phyloP scores from a whole-genome alignment of 345 rosid genomes.

The Salix viminalis region DNA sequence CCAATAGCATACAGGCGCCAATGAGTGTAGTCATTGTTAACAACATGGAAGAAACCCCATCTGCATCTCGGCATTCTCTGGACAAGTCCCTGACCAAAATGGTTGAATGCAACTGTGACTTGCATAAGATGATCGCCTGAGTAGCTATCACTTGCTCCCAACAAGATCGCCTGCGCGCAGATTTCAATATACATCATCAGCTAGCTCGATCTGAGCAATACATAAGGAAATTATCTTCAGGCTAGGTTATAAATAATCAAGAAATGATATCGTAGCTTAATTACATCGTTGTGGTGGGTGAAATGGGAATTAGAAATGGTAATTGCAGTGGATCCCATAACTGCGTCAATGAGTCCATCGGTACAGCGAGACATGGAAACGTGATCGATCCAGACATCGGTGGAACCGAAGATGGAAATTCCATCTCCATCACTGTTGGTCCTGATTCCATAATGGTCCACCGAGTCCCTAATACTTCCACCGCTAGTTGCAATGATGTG shows the following conservation, averaged over 20 bases:
- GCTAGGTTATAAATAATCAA: too few species aligned
- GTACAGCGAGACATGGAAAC: slow-evolving; percentile 31
- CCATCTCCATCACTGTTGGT: slow-evolving; percentile 30
- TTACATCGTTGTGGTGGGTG: slow-evolving; percentile 35
- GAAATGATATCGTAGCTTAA: neutral
- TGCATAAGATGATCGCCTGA: slow-evolving; percentile 27
- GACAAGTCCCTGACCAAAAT: slow-evolving; percentile 32
- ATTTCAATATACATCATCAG: neutral
- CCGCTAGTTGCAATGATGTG: slow-evolving; percentile 12
- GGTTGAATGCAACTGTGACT: slow-evolving; percentile 30
- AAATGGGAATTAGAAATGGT: slow-evolving; percentile 29
- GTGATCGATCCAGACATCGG: slow-evolving; percentile 30
- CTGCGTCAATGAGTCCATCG: slow-evolving; percentile 28
- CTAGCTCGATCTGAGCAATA: too few species aligned
- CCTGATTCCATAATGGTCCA: slow-evolving; percentile 20
- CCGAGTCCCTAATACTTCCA: slow-evolving; percentile 21
- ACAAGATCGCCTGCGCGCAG: slow-evolving; percentile 22
- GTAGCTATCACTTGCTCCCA: slow-evolving; percentile 29
- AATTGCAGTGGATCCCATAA: slow-evolving; percentile 26
- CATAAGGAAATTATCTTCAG: too few species aligned
- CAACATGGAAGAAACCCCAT: slow-evolving; percentile 37
- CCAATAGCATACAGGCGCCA: slow-evolving; percentile 34
- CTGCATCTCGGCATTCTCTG: slow-evolving; percentile 37
- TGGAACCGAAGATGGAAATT: slow-evolving; percentile 24
- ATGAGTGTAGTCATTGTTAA: slow-evolving; percentile 34